phyloP scores from a whole-genome alignment of 1,284 basidiomycete species.

The Apiotrichum akiyoshidainum region DNA sequence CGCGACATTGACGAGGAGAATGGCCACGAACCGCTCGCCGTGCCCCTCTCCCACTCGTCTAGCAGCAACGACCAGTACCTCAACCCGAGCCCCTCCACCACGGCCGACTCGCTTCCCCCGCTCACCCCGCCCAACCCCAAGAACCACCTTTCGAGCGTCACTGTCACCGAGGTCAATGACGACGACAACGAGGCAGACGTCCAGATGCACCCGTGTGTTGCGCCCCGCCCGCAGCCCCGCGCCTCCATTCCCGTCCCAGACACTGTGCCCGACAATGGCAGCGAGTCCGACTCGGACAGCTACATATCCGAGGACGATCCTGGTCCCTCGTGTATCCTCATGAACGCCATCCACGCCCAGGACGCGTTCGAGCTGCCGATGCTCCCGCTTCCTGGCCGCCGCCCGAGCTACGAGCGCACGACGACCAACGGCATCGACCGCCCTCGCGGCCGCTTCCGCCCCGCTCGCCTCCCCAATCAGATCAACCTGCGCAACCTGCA shows the following conservation, averaged over 20 bases:
- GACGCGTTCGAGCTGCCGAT: slow-evolving; percentile 47
- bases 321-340: slow-evolving; percentile 41
- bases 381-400: slow-evolving; percentile 20
- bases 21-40: slow-evolving; percentile 1
- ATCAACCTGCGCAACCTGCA: slow-evolving; percentile 50
- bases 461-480: slow-evolving; percentile 41
- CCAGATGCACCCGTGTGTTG: slow-evolving; percentile 46
- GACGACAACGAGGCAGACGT: slow-evolving; percentile 28
- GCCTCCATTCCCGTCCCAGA: slow-evolving; percentile 3
- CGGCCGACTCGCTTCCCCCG: slow-evolving; percentile 15
- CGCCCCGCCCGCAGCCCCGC: slow-evolving; percentile 26
- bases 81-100: slow-evolving; percentile 20
- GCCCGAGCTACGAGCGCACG: slow-evolving; percentile 7
- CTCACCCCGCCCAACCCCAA: slow-evolving; percentile 10
- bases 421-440: slow-evolving; percentile 9
- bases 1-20: not conserved
- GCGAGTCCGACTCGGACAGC: slow-evolving; percentile 13
- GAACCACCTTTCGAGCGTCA: not conserved
- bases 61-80: slow-evolving; percentile 13
- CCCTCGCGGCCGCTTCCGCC: slow-evolving; percentile 32
- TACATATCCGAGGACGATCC: slow-evolving; percentile 27
- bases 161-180: slow-evolving; percentile 11
- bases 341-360: slow-evolving; percentile 46
- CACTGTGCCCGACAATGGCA: slow-evolving; percentile 5
- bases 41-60: slow-evolving; percentile 29